Base-by-base conservation (phyloP, 164 flowering plant genomes). In the Echeveria elegans region DNA sequence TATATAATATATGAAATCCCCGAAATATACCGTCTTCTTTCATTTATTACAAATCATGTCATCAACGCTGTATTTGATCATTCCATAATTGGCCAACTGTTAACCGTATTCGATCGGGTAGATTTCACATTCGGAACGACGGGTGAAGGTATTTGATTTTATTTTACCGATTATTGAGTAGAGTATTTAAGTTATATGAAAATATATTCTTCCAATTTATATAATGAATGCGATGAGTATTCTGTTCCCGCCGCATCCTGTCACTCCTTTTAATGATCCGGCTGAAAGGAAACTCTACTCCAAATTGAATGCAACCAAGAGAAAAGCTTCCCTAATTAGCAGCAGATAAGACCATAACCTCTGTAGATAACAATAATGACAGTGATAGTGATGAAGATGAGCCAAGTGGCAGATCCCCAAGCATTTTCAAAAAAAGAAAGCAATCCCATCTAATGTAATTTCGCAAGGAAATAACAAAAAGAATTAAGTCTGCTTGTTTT, bases 401-500 rank as follows among this genome's bases (percentile, higher is more conserved):
- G 37, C 68, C 62, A 56, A 86, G 82, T 48, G 84, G 92, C 73
- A 86, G 84, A 81, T 73, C 80, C n/a, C 31, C 74, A 65, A 59
- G 78, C 82, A 24, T 87, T 89, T 76, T 59, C 70, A 36, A 87
- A 83, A n/a, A 80, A 86, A 77, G 76, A 78, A 81, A 74, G 70
- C 77, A 19, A 38, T 3, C n/a, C 65, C 68, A 15, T 40, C 29
- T 0, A n/a, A 69, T 34, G 23, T 74, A 48, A 40, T 71, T 59
- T 31, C 69, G 36, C 82, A 64, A 47, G 50, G 66, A 24, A 76
- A 72, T 58, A n/a, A n/a, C n/a, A 81, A n/a, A n/a, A n/a, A 82
- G 75, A 82, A 71, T 63, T 66, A 59, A 30, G 77, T 71, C 67
- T 79, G 66, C 73, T n/a, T 34, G n/a, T n/a, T 47, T 37, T 15